Base-by-base conservation (phyloP, 495 filamentous ascomycete species). In the Penicillium daleae region DNA sequence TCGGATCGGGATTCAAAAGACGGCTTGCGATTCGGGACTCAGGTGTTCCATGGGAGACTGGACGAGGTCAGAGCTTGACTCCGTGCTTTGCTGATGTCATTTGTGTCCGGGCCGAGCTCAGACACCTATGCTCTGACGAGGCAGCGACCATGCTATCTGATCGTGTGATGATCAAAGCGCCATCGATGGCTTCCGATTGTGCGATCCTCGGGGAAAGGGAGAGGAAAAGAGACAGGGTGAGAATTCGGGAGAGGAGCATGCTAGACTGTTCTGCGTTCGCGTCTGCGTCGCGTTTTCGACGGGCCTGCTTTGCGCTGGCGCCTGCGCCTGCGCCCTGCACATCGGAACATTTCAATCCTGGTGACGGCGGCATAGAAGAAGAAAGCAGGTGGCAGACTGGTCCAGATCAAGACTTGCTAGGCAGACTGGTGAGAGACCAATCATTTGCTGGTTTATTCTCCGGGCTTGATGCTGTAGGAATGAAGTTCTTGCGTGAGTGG, bases 341-440 rank as follows among this genome's bases (percentile, higher is more conserved):
- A 32, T 55, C 50, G 61, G 61, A 54, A 63, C n/a, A 49, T 59
- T 19, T 7, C 29, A 31, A 54, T 35, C 48, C 51, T 60, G 61
- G 60, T 49, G 19, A 55, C 53, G 56, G 60, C n/a, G n/a, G n/a
- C n/a, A n/a, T n/a, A 63, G 50, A 57, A 44, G 58, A 50, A 44
- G 58, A 50, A n/a, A 42, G 51, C 31, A 54, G 60, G 63, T 59
- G 39, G 39, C 51, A 85, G 76, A 80, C 82, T 83, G 67, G 83
- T 76, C 83, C 83, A 87, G 64, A 83, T 82, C 32, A 82, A 78
- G 54, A 85, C 40, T 35, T 62, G 32, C 59, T 62, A 54, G 83
- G 66, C 46, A 63, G 72, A 21, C 79, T 82, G 12, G 81, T 27
- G 54, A 65, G 50, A 35, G 29, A 31, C 82, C 84, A 67, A 71